phyloP scores from a whole-genome alignment of 768 basidiomycete genomes.

The Lactarius pseudohatsudake region DNA sequence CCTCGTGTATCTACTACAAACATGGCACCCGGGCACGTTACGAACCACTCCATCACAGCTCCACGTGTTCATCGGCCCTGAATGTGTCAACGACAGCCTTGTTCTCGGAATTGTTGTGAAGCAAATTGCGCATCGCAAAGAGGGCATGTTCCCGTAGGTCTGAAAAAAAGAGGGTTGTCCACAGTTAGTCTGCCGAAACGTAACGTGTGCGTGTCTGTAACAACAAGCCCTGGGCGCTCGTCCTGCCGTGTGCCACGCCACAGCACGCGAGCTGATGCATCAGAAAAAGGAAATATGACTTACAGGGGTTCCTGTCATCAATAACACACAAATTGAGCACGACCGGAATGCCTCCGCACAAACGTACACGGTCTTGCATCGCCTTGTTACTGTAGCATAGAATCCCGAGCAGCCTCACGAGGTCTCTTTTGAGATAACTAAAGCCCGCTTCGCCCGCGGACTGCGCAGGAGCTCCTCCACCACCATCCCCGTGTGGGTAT shows the following conservation, averaged over 20 bases:
- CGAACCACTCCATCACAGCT: conserved; percentile 55
- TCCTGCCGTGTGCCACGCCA: neutral
- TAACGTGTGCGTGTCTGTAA: neutral
- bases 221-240: neutral
- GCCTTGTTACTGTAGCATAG: conserved; percentile 61
- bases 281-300: conserved; percentile 38
- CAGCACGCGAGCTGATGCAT: neutral
- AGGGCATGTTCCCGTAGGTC: conserved; percentile 93
- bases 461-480: conserved; percentile 3
- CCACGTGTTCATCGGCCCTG: conserved; percentile 58
- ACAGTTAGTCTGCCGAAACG: conserved; percentile 15
- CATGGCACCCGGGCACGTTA: conserved; percentile 35
- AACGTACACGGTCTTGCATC: conserved; percentile 74
- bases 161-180: conserved; percentile 35
- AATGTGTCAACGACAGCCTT: conserved; percentile 77
- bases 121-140: conserved; percentile 75
- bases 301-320: conserved; percentile 92
- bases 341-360: conserved; percentile 71
- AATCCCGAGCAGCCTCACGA: conserved; percentile 85
- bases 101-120: conserved; percentile 75
- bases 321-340: conserved; percentile 87
- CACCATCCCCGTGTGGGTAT: conserved; percentile 6
- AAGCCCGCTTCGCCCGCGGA: conserved; percentile 56
- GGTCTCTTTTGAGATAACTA: conserved; percentile 81
- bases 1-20: conserved; percentile 18